Conservation (phyloP, 192 early-diverging fungal species). For the Entophlyctis helioformis region DNA sequence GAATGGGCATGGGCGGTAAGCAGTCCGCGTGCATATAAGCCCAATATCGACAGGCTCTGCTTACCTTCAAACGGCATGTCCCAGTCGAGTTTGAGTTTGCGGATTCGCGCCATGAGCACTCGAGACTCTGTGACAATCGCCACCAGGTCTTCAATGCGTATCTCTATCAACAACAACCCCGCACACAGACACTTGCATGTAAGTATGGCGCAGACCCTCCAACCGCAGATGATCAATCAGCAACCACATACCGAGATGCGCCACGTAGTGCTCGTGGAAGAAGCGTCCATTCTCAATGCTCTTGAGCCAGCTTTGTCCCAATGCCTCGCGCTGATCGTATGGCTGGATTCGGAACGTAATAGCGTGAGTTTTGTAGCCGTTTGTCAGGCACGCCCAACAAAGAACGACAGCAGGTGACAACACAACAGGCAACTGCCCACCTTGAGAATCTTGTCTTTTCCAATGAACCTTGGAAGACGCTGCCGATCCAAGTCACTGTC, state of each 20-base stretch:
- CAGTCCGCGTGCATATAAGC: neutral
- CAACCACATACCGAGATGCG: constrained; percentile 49
- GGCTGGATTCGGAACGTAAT: constrained; percentile 12
- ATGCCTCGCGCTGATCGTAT: constrained; percentile 63
- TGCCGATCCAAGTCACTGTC: constrained; percentile 74
- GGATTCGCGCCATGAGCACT: constrained; percentile 63
- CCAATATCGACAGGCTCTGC: neutral
- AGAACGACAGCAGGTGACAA: neutral
- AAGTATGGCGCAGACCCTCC: neutral
- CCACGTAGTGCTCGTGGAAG: constrained; percentile 73
- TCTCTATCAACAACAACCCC: constrained; percentile 17
- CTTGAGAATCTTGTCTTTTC: constrained; percentile 70
- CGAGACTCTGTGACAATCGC: constrained; percentile 71
- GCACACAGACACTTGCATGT: neutral
- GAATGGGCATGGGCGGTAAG: neutral
- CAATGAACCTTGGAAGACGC: constrained; percentile 74
- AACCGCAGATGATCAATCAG: neutral
- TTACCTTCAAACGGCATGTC: constrained; percentile 56
- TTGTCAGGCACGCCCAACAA: neutral
- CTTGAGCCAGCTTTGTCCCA: constrained; percentile 80
- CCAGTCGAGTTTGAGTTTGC: constrained; percentile 69
- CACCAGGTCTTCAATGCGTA: constrained; percentile 73
- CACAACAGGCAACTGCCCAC: constrained; percentile 16
- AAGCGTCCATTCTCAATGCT: constrained; percentile 64
- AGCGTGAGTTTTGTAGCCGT: neutral